Percentiles rank a stretch among this genome's conserved stretches.
phyloP scores from a whole-genome alignment of 2,329 filamentous ascomycete species.

The Botrytis aclada region DNA sequence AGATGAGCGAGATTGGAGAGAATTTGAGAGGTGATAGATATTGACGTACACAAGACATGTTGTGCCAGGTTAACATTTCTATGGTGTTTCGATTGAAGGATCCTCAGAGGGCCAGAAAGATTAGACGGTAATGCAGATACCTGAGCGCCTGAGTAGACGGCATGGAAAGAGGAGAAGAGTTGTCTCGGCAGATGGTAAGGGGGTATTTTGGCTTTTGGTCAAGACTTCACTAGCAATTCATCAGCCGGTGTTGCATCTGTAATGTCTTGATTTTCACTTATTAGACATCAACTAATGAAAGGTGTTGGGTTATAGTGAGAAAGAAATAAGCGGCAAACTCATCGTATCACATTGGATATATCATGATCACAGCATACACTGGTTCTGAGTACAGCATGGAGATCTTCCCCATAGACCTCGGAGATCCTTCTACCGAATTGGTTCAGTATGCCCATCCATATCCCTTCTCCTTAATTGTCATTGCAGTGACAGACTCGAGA shows the following conservation, averaged over 20 bases:
- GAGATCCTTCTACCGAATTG: neutral
- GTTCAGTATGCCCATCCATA: neutral
- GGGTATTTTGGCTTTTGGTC: neutral
- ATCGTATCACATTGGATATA: neutral
- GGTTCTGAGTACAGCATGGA: neutral
- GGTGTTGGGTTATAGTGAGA: neutral
- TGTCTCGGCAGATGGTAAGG: neutral
- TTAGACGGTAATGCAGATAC: neutral
- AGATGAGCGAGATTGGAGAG: constrained; percentile 3
- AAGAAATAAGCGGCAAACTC: constrained; percentile 1
- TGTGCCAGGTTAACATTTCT: neutral
- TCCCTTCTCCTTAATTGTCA: neutral
- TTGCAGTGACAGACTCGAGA: neutral
- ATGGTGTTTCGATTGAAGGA: neutral
- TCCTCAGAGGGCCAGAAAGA: neutral
- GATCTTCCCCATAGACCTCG: neutral
- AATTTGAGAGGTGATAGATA: constrained; percentile 11
- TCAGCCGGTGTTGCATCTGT: neutral
- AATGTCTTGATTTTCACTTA: neutral
- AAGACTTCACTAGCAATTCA: neutral
- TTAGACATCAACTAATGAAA: neutral
- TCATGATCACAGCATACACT: neutral
- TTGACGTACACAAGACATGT: neutral
- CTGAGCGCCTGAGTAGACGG: neutral
- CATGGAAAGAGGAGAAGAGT: neutral